These are phyloP conservation scores for Dorcoceras hygrometricum DNA, from an alignment of 257 asterid species.

Conservation along the genomic window DNA sequence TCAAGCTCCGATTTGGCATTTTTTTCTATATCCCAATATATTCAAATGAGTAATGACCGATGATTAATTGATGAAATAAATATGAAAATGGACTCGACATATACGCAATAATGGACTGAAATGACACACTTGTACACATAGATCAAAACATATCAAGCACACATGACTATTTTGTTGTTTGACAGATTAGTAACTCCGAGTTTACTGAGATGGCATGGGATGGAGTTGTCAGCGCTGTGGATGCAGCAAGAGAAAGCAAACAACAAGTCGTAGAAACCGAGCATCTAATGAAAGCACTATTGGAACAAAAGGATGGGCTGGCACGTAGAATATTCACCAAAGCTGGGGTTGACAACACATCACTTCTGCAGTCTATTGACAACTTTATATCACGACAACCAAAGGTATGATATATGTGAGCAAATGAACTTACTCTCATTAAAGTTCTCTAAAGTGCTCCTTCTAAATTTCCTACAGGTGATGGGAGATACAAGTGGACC, in stretches of 20 bases:
- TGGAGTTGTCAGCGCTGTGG: conserved; percentile 65
- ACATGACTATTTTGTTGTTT: not conserved
- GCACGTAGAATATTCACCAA: conserved; percentile 86
- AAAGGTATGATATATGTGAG: conserved; percentile 41
- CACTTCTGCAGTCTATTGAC: conserved; percentile 68
- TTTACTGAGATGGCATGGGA: conserved; percentile 95
- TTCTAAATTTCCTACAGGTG: conserved; percentile 48
- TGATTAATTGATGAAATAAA: too few species aligned
- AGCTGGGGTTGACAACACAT: conserved; percentile 81
- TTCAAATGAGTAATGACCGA: too few species aligned
- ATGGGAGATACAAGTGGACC: conserved; percentile 73
- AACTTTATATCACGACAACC: conserved; percentile 78
- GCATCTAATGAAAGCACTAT: conserved; percentile 85
- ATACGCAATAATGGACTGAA: too few species aligned
- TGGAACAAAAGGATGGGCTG: conserved; percentile 91
- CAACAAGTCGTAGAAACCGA: conserved; percentile 89
- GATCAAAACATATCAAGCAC: too few species aligned
- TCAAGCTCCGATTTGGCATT: too few species aligned
- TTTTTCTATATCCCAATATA: too few species aligned
- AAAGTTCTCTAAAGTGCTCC: not conserved
- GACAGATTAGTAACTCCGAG: conserved; percentile 69
- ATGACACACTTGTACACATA: too few species aligned
- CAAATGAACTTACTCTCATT: conserved; percentile 5
- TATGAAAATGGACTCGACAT: too few species aligned
- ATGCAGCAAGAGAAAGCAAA: conserved; percentile 64